phyloP scores from a whole-genome alignment of 73 alveolate genomes.

The Symbiodinium natans region DNA sequence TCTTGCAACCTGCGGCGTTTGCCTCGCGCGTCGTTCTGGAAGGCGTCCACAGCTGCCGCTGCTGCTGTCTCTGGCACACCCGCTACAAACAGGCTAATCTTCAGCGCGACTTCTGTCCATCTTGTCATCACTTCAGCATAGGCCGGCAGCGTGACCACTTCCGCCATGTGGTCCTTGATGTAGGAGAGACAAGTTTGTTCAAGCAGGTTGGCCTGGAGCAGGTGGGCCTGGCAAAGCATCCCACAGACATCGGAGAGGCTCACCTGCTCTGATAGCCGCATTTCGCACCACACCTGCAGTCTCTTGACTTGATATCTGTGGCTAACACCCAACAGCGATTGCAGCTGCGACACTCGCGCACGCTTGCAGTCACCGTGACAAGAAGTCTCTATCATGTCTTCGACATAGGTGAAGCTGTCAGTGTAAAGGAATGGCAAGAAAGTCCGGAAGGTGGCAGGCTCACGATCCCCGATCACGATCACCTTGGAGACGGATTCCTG shows the following conservation, averaged over 20 bases:
- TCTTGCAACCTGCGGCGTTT: too few species aligned
- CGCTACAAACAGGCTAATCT: background rate
- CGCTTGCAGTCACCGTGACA: background rate
- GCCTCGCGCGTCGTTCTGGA: background rate
- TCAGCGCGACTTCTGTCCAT: background rate
- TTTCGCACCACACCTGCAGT: background rate
- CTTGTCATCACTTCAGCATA: background rate
- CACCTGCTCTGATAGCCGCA: background rate
- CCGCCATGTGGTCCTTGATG: background rate
- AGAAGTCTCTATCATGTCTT: background rate
- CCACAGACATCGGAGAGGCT: background rate
- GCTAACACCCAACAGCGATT: background rate
- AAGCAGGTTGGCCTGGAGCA: background rate
- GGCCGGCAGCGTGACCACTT: background rate
- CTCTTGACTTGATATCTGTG: background rate
- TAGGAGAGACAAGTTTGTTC: background rate
- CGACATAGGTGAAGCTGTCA: background rate
- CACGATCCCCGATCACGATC: background rate
- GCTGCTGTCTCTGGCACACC: background rate
- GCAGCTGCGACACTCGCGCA: background rate
- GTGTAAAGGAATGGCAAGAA: background rate
- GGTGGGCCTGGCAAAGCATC: background rate
- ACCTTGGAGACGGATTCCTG: conserved; percentile 50
- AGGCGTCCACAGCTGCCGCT: background rate
- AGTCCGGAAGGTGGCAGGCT: background rate